Conservation (phyloP, 148 eudicot genomes). For the Spergularia marina region DNA sequence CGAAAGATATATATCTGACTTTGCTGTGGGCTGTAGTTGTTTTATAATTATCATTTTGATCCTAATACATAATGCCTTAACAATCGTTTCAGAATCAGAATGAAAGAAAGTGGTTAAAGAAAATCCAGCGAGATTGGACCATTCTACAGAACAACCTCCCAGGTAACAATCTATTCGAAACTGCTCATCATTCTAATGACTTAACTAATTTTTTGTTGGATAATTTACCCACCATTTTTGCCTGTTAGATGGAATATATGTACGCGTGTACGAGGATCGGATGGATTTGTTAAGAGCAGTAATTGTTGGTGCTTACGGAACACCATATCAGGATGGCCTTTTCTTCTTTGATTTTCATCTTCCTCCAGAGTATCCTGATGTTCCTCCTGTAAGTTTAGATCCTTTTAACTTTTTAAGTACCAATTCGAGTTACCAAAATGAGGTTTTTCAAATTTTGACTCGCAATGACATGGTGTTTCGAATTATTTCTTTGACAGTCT, state of each 20-base stretch:
- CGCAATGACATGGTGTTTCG: background rate
- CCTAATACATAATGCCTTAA: background rate
- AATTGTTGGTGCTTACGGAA: slow-evolving; percentile 94
- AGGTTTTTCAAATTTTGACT: slow-evolving; percentile 1
- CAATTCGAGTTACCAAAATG: background rate
- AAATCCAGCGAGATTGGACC: slow-evolving; percentile 92
- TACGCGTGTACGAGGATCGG: slow-evolving; percentile 90
- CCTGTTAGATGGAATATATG: slow-evolving; percentile 75
- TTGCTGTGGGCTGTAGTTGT: background rate
- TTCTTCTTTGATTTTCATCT: slow-evolving; percentile 98
- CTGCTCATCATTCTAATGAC: background rate
- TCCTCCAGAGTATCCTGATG: slow-evolving; percentile 94
- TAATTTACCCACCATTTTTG: background rate
- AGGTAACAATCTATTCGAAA: slow-evolving; percentile 37
- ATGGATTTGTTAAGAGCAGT: slow-evolving; percentile 98
- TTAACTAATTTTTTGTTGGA: background rate
- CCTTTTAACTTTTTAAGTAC: background rate
- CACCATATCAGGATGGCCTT: slow-evolving; percentile 98
- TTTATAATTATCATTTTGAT: background rate
- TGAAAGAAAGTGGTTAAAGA: slow-evolving; percentile 92
- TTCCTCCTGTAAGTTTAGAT: slow-evolving; percentile 73
- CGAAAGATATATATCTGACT: background rate
- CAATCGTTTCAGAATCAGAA: slow-evolving; percentile 48
- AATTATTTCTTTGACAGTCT: slow-evolving; percentile 46
- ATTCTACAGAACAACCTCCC: slow-evolving; percentile 94